Percentiles rank a stretch among this genome's conserved stretches.
phyloP scores from a whole-genome alignment of 2,329 filamentous ascomycete genomes.

The Cryphonectria radicalis region DNA sequence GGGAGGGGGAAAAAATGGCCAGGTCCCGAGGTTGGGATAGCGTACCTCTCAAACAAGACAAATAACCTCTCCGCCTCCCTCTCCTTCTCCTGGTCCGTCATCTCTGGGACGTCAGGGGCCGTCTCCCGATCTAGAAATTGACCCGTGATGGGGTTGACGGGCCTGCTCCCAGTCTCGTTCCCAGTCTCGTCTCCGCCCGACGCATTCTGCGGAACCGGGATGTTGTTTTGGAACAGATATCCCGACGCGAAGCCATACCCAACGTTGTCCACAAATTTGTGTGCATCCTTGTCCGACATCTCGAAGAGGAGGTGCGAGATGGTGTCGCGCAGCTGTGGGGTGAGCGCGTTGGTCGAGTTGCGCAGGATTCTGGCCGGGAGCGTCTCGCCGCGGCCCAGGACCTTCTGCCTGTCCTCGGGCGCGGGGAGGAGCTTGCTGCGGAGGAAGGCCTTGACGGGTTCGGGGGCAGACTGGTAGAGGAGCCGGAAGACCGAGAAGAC shows the following conservation, averaged over 20 bases:
- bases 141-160: slow-evolving; percentile 84
- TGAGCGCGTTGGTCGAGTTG: slow-evolving; percentile 73
- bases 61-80: slow-evolving; percentile 88
- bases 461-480: slow-evolving; percentile 71
- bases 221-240: slow-evolving; percentile 83
- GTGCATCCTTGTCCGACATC: slow-evolving; percentile 79
- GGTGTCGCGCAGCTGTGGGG: slow-evolving; percentile 72
- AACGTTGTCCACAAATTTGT: slow-evolving; percentile 84
- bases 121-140: slow-evolving; percentile 75
- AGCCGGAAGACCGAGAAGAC: slow-evolving; percentile 74
- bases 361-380: slow-evolving; percentile 77
- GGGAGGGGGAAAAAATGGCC: too few species aligned
- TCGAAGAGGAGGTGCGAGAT: slow-evolving; percentile 85
- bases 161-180: slow-evolving; percentile 35
- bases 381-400: slow-evolving; percentile 75
- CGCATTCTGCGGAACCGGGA: slow-evolving; percentile 72
- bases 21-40: background rate
- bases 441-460: slow-evolving; percentile 64
- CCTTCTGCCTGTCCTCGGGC: slow-evolving; percentile 73
- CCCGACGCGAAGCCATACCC: slow-evolving; percentile 94
- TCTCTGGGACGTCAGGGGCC: slow-evolving; percentile 63
- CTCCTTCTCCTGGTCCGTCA: slow-evolving; percentile 92
- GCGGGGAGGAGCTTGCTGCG: slow-evolving; percentile 73
- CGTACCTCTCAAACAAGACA: slow-evolving; percentile 84
- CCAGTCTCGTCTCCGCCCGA: slow-evolving; percentile 53